Conservation (phyloP, 441 rosid genomes). For the Adansonia grandidieri region DNA sequence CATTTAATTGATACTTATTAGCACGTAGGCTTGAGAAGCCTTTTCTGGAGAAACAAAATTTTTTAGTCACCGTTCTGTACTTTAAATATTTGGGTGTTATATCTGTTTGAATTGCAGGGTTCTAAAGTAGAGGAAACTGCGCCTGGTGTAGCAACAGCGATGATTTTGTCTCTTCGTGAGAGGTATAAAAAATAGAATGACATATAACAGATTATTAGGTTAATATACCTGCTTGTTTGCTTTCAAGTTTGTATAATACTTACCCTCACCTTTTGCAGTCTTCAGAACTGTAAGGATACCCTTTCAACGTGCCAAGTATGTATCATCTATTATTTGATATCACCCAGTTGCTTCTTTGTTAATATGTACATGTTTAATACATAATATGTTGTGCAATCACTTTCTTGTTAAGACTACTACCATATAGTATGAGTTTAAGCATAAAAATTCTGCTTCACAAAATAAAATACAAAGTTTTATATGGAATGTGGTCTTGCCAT, state of each 20-base stretch:
- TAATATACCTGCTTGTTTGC: background rate
- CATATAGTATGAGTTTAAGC: background rate
- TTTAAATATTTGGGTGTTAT: background rate
- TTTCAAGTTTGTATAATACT: slow-evolving; percentile 16
- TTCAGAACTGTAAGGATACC: slow-evolving; percentile 72
- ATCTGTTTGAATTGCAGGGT: slow-evolving; percentile 44
- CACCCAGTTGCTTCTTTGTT: background rate
- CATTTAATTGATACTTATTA: background rate
- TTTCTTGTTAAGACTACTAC: background rate
- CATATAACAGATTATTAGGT: slow-evolving; percentile 12
- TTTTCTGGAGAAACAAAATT: slow-evolving; percentile 6
- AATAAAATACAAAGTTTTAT: no score
- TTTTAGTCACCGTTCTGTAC: background rate
- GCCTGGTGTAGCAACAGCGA: slow-evolving; percentile 76
- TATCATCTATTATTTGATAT: slow-evolving; percentile 26
- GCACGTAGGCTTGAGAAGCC: background rate
- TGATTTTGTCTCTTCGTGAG: slow-evolving; percentile 90
- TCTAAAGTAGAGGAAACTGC: slow-evolving; percentile 81
- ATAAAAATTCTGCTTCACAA: background rate
- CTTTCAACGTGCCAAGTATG: slow-evolving; percentile 79
- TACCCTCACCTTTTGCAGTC: slow-evolving; percentile 55
- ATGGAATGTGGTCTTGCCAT: background rate
- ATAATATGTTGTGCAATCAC: background rate
- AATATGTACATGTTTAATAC: background rate
- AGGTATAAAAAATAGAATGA: slow-evolving; percentile 48